Conservation (phyloP, 2,329 filamentous ascomycete species). For the Pochonia chlamydosporia region DNA sequence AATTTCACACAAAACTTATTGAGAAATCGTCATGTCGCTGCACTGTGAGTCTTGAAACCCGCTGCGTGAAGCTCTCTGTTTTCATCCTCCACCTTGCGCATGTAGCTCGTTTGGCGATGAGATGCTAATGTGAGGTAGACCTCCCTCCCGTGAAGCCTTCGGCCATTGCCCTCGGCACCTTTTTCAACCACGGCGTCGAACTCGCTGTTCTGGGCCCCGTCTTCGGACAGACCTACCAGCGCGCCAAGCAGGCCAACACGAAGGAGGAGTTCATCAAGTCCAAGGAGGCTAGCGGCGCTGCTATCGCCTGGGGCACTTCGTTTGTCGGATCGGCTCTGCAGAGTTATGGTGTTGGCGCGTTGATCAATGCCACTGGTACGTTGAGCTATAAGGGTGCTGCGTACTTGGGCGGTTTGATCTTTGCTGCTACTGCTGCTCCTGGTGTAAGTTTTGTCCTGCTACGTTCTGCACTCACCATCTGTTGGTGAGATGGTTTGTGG, state of each 20-base stretch:
- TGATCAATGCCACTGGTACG: conserved; percentile 92
- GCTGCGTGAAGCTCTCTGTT: not conserved
- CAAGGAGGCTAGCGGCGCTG: conserved; percentile 84
- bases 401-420: conserved; percentile 86
- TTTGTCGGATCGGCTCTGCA: conserved; percentile 84
- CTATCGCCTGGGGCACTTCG: conserved; percentile 84
- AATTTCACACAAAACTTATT: not conserved
- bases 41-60: conserved; percentile 39
- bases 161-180: conserved; percentile 89
- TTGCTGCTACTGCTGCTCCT: conserved; percentile 84
- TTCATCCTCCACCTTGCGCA: too few species aligned
- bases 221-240: conserved; percentile 92
- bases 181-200: conserved; percentile 92
- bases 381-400: conserved; percentile 95
- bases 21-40: conserved; percentile 50
- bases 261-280: conserved; percentile 96
- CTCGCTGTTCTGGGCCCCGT: conserved; percentile 81
- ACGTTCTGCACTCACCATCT: conserved; percentile 9
- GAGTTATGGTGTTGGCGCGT: conserved; percentile 80
- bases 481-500: conserved; percentile 5
- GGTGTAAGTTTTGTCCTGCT: conserved; percentile 50
- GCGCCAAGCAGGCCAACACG: conserved; percentile 83
- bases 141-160: conserved; percentile 86
- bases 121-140: too few species aligned
- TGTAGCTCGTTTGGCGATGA: too few species aligned